Percentiles rank a stretch among this genome's conserved stretches.
Evolutionary conservation across 2,329 filamentous ascomycete genomes (phyloP).

Genomic region (Sporothrix brasiliensis): DNA sequence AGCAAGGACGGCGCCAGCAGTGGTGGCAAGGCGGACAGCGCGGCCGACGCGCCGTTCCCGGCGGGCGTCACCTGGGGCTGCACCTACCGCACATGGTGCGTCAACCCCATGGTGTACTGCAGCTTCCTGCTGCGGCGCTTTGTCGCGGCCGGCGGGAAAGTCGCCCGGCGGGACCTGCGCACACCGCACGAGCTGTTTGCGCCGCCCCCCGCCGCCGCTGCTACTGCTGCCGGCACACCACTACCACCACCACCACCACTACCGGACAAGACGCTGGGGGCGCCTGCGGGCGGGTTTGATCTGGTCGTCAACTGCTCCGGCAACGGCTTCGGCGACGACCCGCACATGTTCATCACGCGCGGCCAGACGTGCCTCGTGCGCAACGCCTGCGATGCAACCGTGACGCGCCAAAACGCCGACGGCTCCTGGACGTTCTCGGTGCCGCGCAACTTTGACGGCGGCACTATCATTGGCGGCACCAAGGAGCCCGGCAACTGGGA

Average conservation of each 20-base stretch:
- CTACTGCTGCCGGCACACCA: not conserved
- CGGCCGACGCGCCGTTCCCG: constrained; percentile 36
- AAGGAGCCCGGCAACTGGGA: constrained; percentile 64
- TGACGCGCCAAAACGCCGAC: constrained; percentile 65
- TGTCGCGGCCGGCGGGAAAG: constrained; percentile 44
- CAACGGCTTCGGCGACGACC: constrained; percentile 47
- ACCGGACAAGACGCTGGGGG: not conserved
- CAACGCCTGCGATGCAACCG: constrained; percentile 45
- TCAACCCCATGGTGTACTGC: constrained; percentile 60
- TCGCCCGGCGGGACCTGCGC: constrained; percentile 45
- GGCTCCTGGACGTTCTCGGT: constrained; percentile 66
- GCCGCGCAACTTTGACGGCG: constrained; percentile 62
- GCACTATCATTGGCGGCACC: constrained; percentile 68
- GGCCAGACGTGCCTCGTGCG: constrained; percentile 54
- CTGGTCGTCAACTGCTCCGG: constrained; percentile 53
- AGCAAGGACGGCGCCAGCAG: constrained; percentile 38
- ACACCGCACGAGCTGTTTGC: constrained; percentile 47
- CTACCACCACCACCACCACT: too few species aligned
- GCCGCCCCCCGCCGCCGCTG: constrained; percentile 29
- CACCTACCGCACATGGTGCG: constrained; percentile 58
- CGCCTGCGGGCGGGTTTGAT: constrained; percentile 35
- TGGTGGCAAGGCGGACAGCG: too few species aligned
- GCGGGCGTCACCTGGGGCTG: constrained; percentile 51
- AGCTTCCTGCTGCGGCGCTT: constrained; percentile 51
- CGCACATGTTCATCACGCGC: constrained; percentile 49